Base-by-base conservation (phyloP, 2,329 filamentous ascomycete species). In the Pseudonectria foliicola region DNA sequence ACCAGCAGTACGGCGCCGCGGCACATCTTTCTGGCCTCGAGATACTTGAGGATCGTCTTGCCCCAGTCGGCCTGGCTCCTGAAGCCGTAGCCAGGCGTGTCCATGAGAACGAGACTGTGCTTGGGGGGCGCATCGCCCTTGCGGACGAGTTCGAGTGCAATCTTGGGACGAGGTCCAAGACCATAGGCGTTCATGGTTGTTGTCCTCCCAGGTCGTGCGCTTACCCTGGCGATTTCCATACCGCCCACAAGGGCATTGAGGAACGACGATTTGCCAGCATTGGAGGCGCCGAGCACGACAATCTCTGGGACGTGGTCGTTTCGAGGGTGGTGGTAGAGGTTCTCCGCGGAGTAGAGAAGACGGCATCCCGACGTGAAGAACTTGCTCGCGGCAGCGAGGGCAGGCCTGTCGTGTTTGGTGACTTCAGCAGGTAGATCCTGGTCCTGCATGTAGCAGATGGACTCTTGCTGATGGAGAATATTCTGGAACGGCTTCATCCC, bases 251-350 rank as follows among this genome's bases (percentile, higher is more conserved):
- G 72, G 13, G 83, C 82, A 54, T 94, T 94, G 62, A 94, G 80
- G 47, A 93, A 83, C 12, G 85, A 86, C 2, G 85, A 92, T 59
- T 94, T 94, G 53, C 87, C 87, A 27, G 88, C 86, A 55, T 94
- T 94, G 45, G 86, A 88, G 50, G 89, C 87, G 28, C 87, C 87
- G 25, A 93, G 77, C 29, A 94, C 73, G 54, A 85, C 82, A 33
- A 94, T 74, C 45, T 79, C 75, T 29, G 75, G 75, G 4, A 68
- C 59, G 42, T 63, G 62, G 15, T 64, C 65, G 54, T 77, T 77
- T 48, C 64, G 52, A 21, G 62, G 63, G 39, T 77, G 63, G 49
- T 71, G 52, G 34, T 67, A 62, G 42, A 75, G 67, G 29, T 54
- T 48, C 25, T 63, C 63, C 13, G 68, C 69, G 12, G 68, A 68